Evolutionary conservation across 2,329 filamentous ascomycete genomes (phyloP).

Genomic region (Xenoacremonium recifei): DNA sequence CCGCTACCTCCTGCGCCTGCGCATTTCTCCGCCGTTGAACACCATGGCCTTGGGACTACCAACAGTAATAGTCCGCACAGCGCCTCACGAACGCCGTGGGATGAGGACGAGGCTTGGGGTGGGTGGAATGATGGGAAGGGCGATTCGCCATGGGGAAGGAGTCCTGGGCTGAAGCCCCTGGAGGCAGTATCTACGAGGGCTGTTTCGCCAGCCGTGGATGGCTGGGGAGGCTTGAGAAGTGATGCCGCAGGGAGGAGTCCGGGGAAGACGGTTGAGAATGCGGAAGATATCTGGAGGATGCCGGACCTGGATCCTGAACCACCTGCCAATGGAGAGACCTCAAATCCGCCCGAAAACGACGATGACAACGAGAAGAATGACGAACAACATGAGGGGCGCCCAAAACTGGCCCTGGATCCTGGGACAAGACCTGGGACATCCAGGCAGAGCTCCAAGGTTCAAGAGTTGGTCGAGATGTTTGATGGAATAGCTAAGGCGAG

Average conservation of each 20-base stretch:
- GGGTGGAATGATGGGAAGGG: slow-evolving; percentile 32
- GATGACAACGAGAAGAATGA: slow-evolving; percentile 9
- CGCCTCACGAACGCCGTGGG: slow-evolving; percentile 28
- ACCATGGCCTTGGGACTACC: neutral
- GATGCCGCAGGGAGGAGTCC: slow-evolving; percentile 2
- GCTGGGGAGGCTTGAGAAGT: neutral
- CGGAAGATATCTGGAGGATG: slow-evolving; percentile 18
- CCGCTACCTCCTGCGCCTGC: slow-evolving; percentile 31
- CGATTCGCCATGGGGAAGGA: slow-evolving; percentile 32
- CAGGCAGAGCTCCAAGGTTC: slow-evolving; percentile 43
- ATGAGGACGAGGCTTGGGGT: slow-evolving; percentile 34
- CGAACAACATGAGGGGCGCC: slow-evolving; percentile 12
- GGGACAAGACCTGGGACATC: slow-evolving; percentile 8
- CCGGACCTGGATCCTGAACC: neutral
- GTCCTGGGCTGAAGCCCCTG: slow-evolving; percentile 30
- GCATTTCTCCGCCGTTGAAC: slow-evolving; percentile 26
- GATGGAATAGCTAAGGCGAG: slow-evolving; percentile 41
- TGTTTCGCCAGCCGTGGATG: slow-evolving; percentile 15
- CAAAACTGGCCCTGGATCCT: slow-evolving; percentile 14
- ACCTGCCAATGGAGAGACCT: neutral
- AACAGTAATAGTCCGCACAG: slow-evolving; percentile 18
- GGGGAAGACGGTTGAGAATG: slow-evolving; percentile 2
- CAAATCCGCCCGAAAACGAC: slow-evolving; percentile 6
- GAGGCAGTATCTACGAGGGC: slow-evolving; percentile 23
- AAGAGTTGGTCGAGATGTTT: slow-evolving; percentile 49